Base-by-base conservation (phyloP, 208 protist species). In the Trypanosoma mega region DNA sequence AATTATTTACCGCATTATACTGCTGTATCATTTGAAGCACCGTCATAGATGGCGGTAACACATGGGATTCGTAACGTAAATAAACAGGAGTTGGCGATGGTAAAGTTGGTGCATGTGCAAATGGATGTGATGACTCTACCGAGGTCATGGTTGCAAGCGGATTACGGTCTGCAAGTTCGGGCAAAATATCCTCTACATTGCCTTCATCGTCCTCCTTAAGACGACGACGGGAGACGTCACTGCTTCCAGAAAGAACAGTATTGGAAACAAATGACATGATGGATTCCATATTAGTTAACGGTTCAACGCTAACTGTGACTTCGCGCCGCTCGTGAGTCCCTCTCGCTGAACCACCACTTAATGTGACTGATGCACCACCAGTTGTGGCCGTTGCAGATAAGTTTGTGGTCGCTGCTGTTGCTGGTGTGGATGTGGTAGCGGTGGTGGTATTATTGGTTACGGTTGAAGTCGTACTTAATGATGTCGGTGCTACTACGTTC, bases 41-140 rank as follows among this genome's bases (percentile, higher is more conserved):
- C 16, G 85, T 90, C 76, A 91, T 87, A 23, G 82, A 87, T 9
- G 75, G 78, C 37, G 84, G 88, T 43, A 94, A 73, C 18, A 91
- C 74, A 56, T 92, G 65, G 1, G 61, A 53, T 8, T 68, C 80
- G 49, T 74, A 84, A 31, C 88, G 88, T 6, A 94, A 29, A 66
- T 78, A 91, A 34, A 90, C 72, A 31, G n/a, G n/a, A n/a, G n/a
- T n/a, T n/a, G n/a, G n/a, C n/a, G n/a, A n/a, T n/a, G n/a, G n/a
- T n/a, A n/a, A n/a, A n/a, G n/a, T n/a, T n/a, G n/a, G n/a, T n/a
- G n/a, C n/a, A n/a, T n/a, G n/a, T n/a, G n/a, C n/a, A n/a, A n/a
- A n/a, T n/a, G n/a, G n/a, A n/a, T n/a, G n/a, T n/a, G n/a, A n/a
- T n/a, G n/a, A n/a, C n/a, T n/a, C n/a, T n/a, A n/a, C n/a, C n/a